phyloP scores from a whole-genome alignment of 1,139 yeast genomes.

The Hemisphaericaspora lyxosophila region DNA sequence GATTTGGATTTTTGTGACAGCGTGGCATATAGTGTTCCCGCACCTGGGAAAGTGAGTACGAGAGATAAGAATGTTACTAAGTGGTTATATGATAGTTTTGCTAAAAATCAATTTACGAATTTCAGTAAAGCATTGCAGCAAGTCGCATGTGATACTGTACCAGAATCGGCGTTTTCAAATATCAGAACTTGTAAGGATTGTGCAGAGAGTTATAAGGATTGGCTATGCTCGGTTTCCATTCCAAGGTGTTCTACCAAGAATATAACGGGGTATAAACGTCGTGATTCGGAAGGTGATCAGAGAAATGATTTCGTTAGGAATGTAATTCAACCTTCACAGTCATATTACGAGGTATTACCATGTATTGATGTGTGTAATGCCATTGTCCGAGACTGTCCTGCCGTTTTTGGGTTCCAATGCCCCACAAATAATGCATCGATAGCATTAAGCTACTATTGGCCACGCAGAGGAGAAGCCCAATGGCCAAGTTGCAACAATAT shows the following conservation, averaged over 20 bases:
- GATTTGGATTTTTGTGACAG: constrained; percentile 73
- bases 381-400: constrained; percentile 82
- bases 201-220: constrained; percentile 66
- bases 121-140: constrained; percentile 78
- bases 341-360: constrained; percentile 81
- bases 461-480: constrained; percentile 23
- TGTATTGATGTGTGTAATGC: constrained; percentile 80
- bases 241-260: constrained; percentile 73
- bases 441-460: constrained; percentile 48
- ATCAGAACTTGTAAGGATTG: constrained; percentile 73
- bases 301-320: constrained; percentile 62
- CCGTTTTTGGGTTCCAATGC: constrained; percentile 70
- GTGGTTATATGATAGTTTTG: constrained; percentile 61
- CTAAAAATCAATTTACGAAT: constrained; percentile 55
- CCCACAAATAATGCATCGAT: constrained; percentile 50
- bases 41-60: constrained; percentile 29
- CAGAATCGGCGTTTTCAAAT: constrained; percentile 74
- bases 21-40: constrained; percentile 89
- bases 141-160: constrained; percentile 70
- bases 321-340: constrained; percentile 54
- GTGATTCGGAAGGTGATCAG: constrained; percentile 49
- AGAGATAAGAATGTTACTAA: constrained; percentile 22
- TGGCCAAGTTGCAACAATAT: constrained; percentile 51
- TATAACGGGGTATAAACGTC: constrained; percentile 44
- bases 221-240: constrained; percentile 90